Conservation (phyloP, 2,329 filamentous ascomycete genomes). For the Fusarium lateritium region DNA sequence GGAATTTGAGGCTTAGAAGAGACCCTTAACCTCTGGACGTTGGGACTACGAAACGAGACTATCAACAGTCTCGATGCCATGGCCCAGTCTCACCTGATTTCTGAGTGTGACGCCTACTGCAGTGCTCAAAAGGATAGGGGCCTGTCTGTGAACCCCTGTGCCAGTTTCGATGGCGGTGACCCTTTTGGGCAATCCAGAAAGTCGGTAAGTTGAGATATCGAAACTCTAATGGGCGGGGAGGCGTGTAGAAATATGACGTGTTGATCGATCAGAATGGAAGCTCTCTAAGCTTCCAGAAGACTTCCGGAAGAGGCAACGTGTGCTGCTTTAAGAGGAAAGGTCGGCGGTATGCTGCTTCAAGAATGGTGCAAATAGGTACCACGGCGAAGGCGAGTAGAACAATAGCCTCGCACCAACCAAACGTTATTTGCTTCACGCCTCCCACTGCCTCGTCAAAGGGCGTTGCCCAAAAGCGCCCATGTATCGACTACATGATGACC, state of each 20-base stretch:
- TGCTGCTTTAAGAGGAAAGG: conserved; percentile 21
- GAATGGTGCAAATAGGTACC: conserved; percentile 15
- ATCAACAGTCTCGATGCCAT: conserved; percentile 29
- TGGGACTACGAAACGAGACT: conserved; percentile 28
- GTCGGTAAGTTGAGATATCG: conserved; percentile 42
- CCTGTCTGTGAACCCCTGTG: conserved; percentile 32
- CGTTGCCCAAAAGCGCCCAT: conserved; percentile 28
- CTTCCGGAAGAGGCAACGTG: conserved; percentile 41
- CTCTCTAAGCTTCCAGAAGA: conserved; percentile 41
- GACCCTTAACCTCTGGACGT: conserved; percentile 20
- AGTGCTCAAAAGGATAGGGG: not conserved
- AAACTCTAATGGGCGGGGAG: conserved; percentile 39
- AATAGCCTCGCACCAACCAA: conserved; percentile 38
- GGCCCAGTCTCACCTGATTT: conserved; percentile 12
- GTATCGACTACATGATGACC: conserved; percentile 42
- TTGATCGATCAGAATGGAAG: conserved; percentile 10
- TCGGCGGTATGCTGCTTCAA: conserved; percentile 6
- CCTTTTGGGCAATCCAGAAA: conserved; percentile 28
- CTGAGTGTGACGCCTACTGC: conserved; percentile 20
- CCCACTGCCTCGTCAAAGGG: conserved; percentile 19
- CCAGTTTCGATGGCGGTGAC: conserved; percentile 38
- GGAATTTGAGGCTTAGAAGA: conserved; percentile 8
- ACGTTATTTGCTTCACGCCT: conserved; percentile 28
- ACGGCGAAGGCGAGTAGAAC: conserved; percentile 15
- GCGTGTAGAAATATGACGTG: conserved; percentile 7